These are phyloP conservation scores for Leccinum ochraceum DNA, from an alignment of 768 basidiomycete genomes.

Conservation along the genomic window DNA sequence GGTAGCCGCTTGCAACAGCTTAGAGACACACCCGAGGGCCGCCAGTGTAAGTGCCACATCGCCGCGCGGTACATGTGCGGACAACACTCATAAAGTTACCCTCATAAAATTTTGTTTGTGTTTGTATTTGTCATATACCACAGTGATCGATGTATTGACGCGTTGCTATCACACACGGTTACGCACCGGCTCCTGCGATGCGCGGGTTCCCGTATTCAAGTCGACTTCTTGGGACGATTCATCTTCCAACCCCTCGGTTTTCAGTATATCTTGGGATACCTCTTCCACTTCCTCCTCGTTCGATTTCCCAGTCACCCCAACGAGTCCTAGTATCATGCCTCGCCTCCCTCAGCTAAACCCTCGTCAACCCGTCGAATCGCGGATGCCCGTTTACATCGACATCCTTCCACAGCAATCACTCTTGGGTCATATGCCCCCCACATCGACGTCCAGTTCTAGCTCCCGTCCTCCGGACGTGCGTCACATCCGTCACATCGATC, in stretches of 20 bases:
- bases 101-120: slow-evolving; percentile 29
- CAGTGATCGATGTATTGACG: slow-evolving; percentile 37
- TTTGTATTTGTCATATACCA: slow-evolving; percentile 33
- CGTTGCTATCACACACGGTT: slow-evolving; percentile 34
- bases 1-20: slow-evolving; percentile 80
- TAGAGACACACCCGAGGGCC: slow-evolving; percentile 71
- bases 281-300: slow-evolving; percentile 24
- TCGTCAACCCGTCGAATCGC: slow-evolving; percentile 25
- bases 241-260: slow-evolving; percentile 19
- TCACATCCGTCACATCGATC: slow-evolving; percentile 59
- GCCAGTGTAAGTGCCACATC: slow-evolving; percentile 53
- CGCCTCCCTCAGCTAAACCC: slow-evolving; percentile 22
- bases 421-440: slow-evolving; percentile 1
- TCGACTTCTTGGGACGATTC: slow-evolving; percentile 11
- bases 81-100: slow-evolving; percentile 10
- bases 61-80: slow-evolving; percentile 29
- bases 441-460: slow-evolving; percentile 6
- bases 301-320: slow-evolving; percentile 15
- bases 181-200: slow-evolving; percentile 23
- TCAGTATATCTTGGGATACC: slow-evolving; percentile 31
- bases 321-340: slow-evolving; percentile 21
- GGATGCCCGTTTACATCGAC: slow-evolving; percentile 36
- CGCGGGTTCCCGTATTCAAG: slow-evolving; percentile 19
- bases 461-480: slow-evolving; percentile 36
- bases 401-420: slow-evolving; percentile 27